These are phyloP conservation scores for Ophiostoma sp. DNA, from an alignment of 2,329 filamentous ascomycete species.

Conservation along the genomic window DNA sequence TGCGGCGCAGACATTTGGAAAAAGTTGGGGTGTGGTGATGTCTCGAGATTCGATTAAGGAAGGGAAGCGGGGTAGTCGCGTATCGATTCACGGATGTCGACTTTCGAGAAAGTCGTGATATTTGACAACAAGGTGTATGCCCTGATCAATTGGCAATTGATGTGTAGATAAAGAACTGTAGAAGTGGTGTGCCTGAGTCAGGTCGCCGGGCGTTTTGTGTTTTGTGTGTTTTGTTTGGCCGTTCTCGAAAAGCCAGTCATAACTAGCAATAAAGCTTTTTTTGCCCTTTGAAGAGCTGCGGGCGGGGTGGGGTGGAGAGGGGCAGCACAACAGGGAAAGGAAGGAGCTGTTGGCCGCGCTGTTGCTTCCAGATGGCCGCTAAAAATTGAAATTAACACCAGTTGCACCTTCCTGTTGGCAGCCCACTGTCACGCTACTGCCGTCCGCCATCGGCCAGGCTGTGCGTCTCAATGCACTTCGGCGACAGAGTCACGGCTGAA, in stretches of 20 bases:
- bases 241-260: slow-evolving; percentile 11
- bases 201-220: not conserved
- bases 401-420: not conserved
- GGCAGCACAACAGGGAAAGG: not conserved
- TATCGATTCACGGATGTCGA: not conserved
- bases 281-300: slow-evolving; percentile 5
- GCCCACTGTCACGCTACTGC: slow-evolving; percentile 1
- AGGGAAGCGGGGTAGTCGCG: not conserved
- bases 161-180: not conserved
- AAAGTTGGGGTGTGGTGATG: not conserved
- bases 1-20: slow-evolving; percentile 24
- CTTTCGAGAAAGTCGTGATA: no score
- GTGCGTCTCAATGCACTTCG: not conserved
- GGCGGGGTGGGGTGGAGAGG: slow-evolving; percentile 12
- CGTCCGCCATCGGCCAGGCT: not conserved
- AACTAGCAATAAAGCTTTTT: slow-evolving; percentile 8
- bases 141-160: not conserved
- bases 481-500: not conserved
- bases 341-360: no score
- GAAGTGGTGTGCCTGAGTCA: slow-evolving; percentile 12
- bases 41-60: not conserved
- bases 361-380: not conserved
- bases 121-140: not conserved
- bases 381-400: not conserved
- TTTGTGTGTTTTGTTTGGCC: not conserved